A percentile compares a stretch with the other conserved stretches of the same genome.
Conservation (phyloP, 2,329 filamentous ascomycete genomes). For the Thermomyces lanuginosus region DNA sequence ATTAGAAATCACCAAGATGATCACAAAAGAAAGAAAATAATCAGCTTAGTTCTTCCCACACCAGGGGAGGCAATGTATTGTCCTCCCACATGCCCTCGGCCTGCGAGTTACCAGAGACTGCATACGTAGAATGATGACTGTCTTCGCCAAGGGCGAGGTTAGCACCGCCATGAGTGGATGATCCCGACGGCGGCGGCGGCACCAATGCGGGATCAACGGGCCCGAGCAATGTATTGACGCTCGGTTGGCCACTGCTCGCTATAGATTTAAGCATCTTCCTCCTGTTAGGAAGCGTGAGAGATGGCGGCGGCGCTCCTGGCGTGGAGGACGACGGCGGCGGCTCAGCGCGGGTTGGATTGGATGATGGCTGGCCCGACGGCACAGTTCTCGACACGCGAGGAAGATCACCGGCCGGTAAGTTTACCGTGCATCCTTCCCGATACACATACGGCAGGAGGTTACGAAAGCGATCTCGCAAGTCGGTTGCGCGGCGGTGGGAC, state of each 20-base stretch:
- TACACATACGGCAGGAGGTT: constrained; percentile 44
- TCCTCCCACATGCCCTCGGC: constrained; percentile 23
- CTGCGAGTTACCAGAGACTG: no score
- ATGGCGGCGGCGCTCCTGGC: constrained; percentile 9
- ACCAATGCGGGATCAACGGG: no score
- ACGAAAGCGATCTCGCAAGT: constrained; percentile 46
- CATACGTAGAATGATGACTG: no score
- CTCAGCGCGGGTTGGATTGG: neutral
- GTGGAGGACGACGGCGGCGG: constrained; percentile 2
- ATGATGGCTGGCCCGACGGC: no score
- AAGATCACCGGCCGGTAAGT: no score
- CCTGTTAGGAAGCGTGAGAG: constrained; percentile 4
- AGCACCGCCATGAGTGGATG: no score
- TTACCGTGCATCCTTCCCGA: constrained; percentile 28
- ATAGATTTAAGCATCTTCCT: no score
- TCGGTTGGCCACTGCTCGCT: no score
- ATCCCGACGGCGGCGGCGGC: no score
- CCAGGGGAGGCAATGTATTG: constrained; percentile 24
- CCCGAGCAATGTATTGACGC: no score
- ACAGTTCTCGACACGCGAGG: neutral
- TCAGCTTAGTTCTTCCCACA: constrained; percentile 23
- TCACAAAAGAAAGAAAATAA: constrained; percentile 2
- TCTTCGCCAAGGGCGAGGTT: no score
- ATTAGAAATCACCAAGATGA: neutral
- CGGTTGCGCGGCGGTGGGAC: constrained; percentile 37